phyloP scores from a whole-genome alignment of 2,329 filamentous ascomycete genomes.

The Fusarium anguioides region DNA sequence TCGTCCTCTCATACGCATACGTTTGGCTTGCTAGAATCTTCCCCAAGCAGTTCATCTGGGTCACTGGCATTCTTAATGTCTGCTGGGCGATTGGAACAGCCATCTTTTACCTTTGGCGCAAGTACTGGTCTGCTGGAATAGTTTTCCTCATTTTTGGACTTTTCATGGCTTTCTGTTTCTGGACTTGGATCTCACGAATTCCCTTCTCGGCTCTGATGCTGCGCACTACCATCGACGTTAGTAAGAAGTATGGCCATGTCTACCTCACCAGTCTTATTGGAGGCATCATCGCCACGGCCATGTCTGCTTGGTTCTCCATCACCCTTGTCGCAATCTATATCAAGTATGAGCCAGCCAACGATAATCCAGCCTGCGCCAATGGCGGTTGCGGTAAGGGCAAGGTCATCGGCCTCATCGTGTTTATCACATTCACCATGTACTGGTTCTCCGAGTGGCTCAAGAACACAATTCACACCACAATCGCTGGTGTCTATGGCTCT shows the following conservation, averaged over 20 bases:
- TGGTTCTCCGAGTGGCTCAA: constrained; percentile 96
- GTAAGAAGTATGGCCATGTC: constrained; percentile 85
- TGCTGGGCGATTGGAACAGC: constrained; percentile 85
- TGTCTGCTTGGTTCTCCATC: constrained; percentile 86
- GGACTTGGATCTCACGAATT: constrained; percentile 89
- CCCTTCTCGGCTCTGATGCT: constrained; percentile 93
- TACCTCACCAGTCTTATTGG: constrained; percentile 88
- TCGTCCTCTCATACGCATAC: constrained; percentile 81
- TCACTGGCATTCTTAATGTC: constrained; percentile 90
- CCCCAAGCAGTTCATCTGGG: constrained; percentile 92
- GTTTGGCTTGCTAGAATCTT: constrained; percentile 80
- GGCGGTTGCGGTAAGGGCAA: constrained; percentile 78
- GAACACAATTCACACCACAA: constrained; percentile 89
- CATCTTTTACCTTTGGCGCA: constrained; percentile 82
- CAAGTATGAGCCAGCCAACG: constrained; percentile 75
- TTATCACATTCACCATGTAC: constrained; percentile 90
- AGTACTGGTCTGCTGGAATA: constrained; percentile 86
- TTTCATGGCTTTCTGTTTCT: constrained; percentile 85
- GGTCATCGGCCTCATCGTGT: constrained; percentile 86
- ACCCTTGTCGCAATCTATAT: constrained; percentile 89
- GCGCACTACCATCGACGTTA: constrained; percentile 84
- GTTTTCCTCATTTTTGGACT: constrained; percentile 82
- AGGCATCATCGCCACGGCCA: constrained; percentile 78
- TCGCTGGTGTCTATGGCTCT: constrained; percentile 88
- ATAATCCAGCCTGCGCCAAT: constrained; percentile 64